These are phyloP conservation scores for Crithidia bombi DNA, from an alignment of 208 protist species.

Conservation along the genomic window DNA sequence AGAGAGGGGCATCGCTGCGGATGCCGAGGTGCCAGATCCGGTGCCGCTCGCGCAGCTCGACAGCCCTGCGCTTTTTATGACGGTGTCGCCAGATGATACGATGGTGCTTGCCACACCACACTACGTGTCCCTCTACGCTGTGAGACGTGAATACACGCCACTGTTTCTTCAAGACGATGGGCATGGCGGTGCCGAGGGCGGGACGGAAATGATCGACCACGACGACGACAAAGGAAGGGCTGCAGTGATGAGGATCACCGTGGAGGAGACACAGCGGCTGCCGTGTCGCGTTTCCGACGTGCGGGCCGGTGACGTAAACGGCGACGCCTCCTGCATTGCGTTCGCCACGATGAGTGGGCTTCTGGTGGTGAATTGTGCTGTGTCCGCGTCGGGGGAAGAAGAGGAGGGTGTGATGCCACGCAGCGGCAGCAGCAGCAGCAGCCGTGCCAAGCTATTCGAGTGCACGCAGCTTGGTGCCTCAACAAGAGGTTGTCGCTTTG, in stretches of 20 bases:
- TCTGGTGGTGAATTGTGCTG: slow-evolving; percentile 5
- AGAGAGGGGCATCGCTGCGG: background rate
- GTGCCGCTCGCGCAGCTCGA: slow-evolving; percentile 24
- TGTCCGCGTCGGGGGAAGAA: background rate
- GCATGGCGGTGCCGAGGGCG: background rate
- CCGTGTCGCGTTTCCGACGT: slow-evolving; percentile 14
- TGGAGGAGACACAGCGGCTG: slow-evolving; percentile 5
- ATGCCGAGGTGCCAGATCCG: slow-evolving; percentile 18
- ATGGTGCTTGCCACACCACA: slow-evolving; percentile 6
- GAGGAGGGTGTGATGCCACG: too few relatives aligned
- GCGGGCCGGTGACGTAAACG: slow-evolving; percentile 13
- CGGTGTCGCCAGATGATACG: slow-evolving; percentile 5
- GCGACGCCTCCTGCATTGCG: slow-evolving; percentile 11
- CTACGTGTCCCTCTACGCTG: slow-evolving; percentile 3
- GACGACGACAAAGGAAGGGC: background rate
- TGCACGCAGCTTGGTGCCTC: slow-evolving; percentile 27
- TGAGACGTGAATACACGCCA: background rate
- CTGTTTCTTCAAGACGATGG: slow-evolving; percentile 3
- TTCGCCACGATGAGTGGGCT: slow-evolving; percentile 14
- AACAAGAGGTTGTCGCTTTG: slow-evolving; percentile 16
- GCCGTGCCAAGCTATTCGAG: background rate
- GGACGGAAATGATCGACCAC: background rate
- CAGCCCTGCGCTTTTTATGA: slow-evolving; percentile 14
- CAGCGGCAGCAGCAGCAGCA: too few relatives aligned
- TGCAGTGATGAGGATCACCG: slow-evolving; percentile 6